Percentiles rank a stretch among this genome's conserved stretches.
Conservation (phyloP, 2,329 filamentous ascomycete genomes). For the Volutella citrinella region DNA sequence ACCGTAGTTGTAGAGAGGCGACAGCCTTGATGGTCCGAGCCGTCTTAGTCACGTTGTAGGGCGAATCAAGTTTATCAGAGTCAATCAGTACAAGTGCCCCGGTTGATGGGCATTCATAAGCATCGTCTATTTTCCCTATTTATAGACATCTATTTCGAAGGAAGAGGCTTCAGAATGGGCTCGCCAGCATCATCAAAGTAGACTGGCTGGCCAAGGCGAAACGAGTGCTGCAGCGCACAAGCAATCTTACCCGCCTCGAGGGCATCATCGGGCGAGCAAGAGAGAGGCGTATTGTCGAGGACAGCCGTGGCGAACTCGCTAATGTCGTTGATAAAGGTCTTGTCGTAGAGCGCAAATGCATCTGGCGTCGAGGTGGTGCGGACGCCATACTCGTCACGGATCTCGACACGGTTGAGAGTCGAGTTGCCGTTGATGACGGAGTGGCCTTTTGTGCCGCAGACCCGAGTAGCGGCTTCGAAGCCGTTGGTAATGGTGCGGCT, state of each 20-base stretch:
- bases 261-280: slow-evolving; percentile 18
- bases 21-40: too few relatives aligned
- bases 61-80: too few relatives aligned
- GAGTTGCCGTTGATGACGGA: slow-evolving; percentile 18
- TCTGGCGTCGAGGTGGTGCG: slow-evolving; percentile 13
- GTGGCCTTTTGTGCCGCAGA: slow-evolving; percentile 34
- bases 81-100: too few relatives aligned
- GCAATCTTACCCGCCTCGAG: slow-evolving; percentile 21
- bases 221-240: slow-evolving; percentile 21
- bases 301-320: slow-evolving; percentile 17
- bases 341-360: slow-evolving; percentile 18
- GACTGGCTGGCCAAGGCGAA: slow-evolving; percentile 20
- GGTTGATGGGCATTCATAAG: too few relatives aligned
- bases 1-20: too few relatives aligned
- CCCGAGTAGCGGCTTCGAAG: slow-evolving; percentile 31
- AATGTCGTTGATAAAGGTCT: slow-evolving; percentile 18
- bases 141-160: too few relatives aligned
- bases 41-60: too few relatives aligned
- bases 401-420: slow-evolving; percentile 12
- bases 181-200: slow-evolving; percentile 25
- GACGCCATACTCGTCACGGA: slow-evolving; percentile 9
- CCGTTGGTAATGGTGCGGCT: slow-evolving; percentile 34
- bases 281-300: slow-evolving; percentile 17
- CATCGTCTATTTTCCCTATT: too few relatives aligned
- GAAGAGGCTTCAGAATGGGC: slow-evolving; percentile 15